Percentiles rank a stretch among this genome's conserved stretches.
These are phyloP conservation scores for Paramecium tetraurelia DNA, from an alignment of 73 alveolate genomes.

Conservation along the genomic window DNA sequence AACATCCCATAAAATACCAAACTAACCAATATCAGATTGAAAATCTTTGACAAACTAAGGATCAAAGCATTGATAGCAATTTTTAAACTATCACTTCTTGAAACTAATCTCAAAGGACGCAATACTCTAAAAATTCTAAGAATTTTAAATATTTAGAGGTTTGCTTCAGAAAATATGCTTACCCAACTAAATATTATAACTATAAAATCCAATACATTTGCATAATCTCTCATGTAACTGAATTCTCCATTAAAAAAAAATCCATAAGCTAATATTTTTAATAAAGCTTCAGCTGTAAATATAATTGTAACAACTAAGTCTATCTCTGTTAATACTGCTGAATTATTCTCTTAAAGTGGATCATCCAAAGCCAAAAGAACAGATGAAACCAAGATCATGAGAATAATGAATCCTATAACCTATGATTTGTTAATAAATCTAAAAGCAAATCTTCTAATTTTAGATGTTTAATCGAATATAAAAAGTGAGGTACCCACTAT, in stretches of 20 bases:
- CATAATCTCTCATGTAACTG: conserved; percentile 42
- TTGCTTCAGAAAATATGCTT: conserved; percentile 29
- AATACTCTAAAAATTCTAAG: conserved; percentile 81
- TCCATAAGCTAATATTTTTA: conserved; percentile 66
- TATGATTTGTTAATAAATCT: not conserved
- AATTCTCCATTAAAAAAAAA: conserved; percentile 59
- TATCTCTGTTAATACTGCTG: not conserved
- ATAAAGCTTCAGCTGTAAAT: conserved; percentile 57
- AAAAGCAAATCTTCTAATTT: not conserved
- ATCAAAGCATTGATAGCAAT: conserved; percentile 66
- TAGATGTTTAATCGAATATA: not conserved
- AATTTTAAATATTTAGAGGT: conserved; percentile 56
- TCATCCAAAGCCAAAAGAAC: conserved; percentile 63
- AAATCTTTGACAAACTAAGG: conserved; percentile 68
- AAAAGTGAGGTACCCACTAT: not conserved
- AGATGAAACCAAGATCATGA: conserved; percentile 55
- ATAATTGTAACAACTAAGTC: conserved; percentile 62
- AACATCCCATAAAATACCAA: conserved; percentile 72
- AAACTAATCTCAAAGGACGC: conserved; percentile 77
- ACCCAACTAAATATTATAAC: conserved; percentile 49
- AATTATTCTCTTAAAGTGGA: conserved; percentile 63
- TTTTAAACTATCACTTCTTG: conserved; percentile 79
- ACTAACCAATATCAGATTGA: conserved; percentile 71
- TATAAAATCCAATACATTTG: conserved; percentile 45
- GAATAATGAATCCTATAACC: conserved; percentile 41